Conservation (phyloP, 2,329 filamentous ascomycete species). For the Didymella lethalis region DNA sequence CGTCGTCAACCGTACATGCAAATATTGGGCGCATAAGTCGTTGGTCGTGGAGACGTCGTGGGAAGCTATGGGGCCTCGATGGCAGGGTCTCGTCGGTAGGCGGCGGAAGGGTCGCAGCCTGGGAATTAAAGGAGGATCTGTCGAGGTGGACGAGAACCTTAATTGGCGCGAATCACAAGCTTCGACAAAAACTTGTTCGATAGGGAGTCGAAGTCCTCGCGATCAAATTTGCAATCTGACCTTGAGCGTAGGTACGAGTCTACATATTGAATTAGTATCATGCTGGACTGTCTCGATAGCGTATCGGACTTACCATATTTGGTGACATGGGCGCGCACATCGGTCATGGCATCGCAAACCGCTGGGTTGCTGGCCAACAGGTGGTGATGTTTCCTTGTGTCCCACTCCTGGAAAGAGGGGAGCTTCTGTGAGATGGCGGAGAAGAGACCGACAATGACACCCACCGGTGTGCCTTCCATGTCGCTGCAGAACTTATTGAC, state of each 20-base stretch:
- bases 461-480: conserved; percentile 95
- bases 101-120: conserved; percentile 31
- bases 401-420: conserved; percentile 91
- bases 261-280: conserved; percentile 60
- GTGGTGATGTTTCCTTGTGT: conserved; percentile 88
- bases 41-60: conserved; percentile 42
- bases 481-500: conserved; percentile 95
- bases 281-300: conserved; percentile 11
- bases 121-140: conserved; percentile 24
- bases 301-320: conserved; percentile 79
- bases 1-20: conserved; percentile 47
- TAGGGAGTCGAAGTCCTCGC: conserved; percentile 90
- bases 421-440: conserved; percentile 98
- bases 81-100: conserved; percentile 36
- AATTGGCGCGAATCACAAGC: conserved; percentile 94
- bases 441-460: conserved; percentile 95
- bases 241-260: conserved; percentile 87
- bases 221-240: conserved; percentile 82
- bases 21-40: conserved; percentile 41
- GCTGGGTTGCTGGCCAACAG: conserved; percentile 88
- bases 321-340: conserved; percentile 89
- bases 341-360: conserved; percentile 94
- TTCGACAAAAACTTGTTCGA: conserved; percentile 98
- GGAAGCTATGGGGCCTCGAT: conserved; percentile 36
- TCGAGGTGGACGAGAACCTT: conserved; percentile 33